Evolutionary conservation across 306 rosid genomes (phyloP), one percentile per base, ranked within the genome.

Genomic region (Phaseolus lunatus): DNA sequence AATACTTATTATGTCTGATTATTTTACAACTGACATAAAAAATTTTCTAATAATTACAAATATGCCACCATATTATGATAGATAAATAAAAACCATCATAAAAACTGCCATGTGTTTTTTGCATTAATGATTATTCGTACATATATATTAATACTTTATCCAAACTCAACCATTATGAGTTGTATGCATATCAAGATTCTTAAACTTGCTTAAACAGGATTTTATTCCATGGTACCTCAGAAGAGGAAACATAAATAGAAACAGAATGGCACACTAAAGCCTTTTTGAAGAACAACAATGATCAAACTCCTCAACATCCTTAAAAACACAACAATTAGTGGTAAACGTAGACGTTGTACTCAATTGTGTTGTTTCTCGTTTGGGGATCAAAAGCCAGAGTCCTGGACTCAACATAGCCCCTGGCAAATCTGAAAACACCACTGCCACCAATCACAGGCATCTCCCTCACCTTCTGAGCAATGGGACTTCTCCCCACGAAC

Each of bases 401-500:
- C 3, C 26, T 71, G 7, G 81, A 79, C 20, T 83, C 69, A 7
- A 44, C 87, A 82, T 84, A 92, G 2, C 96, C 95, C 5, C 79
- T 81, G 0, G 93, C 91, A 78, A 90, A 88, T 49, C 96, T 27
- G 77, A 92, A 90, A 58, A 88, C 78, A 0, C 97, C 93, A 23
- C 85, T 88, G 1, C 96, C 96, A 9, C 93, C 93, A 26, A 90
- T 77, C 48, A 90, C 84, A 0, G 93, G 92, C 93, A 90, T 53
- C 75, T 92, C 93, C 23, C 97, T 86, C 9, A 81, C 81, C 29
- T 65, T 81, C 0, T 79, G 11, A 22, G 83, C 33, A 0, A 16
- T 1, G 23, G 68, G 22, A n/a, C 87, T 86, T 59, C 92, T 74
- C 4, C 96, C 96, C 16, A 89, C n/a, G 9, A 89, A 37, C 0